Evolutionary conservation across 805 yeast genomes (phyloP), one percentile per base, ranked within the genome.

Genomic region (Wickerhamomyces kurtzmanii): DNA sequence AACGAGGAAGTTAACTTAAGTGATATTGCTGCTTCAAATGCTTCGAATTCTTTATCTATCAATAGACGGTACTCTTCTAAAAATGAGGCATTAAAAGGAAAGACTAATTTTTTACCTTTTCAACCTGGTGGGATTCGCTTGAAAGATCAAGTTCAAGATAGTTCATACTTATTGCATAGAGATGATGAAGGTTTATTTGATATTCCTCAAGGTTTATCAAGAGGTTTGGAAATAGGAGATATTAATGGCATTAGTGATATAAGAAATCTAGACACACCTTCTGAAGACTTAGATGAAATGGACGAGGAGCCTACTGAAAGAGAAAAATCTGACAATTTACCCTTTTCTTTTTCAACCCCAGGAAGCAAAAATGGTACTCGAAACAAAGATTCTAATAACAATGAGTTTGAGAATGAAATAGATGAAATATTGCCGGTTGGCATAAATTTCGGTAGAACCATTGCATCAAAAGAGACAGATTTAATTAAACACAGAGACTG

Each of bases 81-180:
- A 37, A 59, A 59, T n/a, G 78, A 73, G 22, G 59, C 75, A 2
- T 55, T 84, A 3, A 59, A 65, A 26, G 97, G 97, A 1, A 62
- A 73, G 4, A 65, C 93, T 0, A 68, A 74, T 12, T 81, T 69
- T 42, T 55, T 89, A 43, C 98, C 98, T 0, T 91, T 91, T 47
- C 76, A 79, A 32, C 98, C 98, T 0, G 97, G 98, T 39, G 96
- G 97, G 3, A 39, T 71, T n/a, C 55, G 55, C 3, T 43, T 55
- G 39, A 18, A 15, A 6, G 27, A 37, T 16, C 19, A 50, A 43
- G 43, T 49, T 14, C 43, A 45, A 7, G 67, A 61, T 28, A 54
- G 49, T 4, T 46, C 60, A 0, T 40, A 52, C 22, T 55, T 58
- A 23, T 45, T 81, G 26, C 91, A 80, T 42, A 68, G 77, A 43